Base-by-base conservation (phyloP, 2,329 filamentous ascomycete species). In the Microcyclospora pomicola region DNA sequence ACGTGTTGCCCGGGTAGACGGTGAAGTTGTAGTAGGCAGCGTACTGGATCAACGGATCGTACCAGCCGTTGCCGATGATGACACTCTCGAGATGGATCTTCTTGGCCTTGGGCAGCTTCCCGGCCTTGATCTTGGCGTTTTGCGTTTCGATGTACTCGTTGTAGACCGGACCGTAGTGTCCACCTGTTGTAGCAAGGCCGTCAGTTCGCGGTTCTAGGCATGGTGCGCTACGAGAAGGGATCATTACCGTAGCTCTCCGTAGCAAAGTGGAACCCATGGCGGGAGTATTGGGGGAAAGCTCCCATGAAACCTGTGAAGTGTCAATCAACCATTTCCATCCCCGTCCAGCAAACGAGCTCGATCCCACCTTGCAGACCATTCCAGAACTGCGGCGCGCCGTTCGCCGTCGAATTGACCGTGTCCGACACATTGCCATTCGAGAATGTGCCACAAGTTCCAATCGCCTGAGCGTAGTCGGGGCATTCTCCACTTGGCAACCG, bases 381-480 rank as follows among this genome's bases (percentile, higher is more conserved):
- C 69, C 70, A 77, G 58, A 77, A 72, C 38, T 68, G 68, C 2
- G 69, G 69, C 2, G 73, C 73, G 2, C 71, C 72, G 31, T 54
- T 60, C 9, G 58, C 47, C 0, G 73, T 77, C 6, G 62, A 63
- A 46, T 74, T 73, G 5, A 69, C 67, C 0, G 69, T 73, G 35
- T 71, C 48, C 1, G 62, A 63, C 1, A 73, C 77, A 12, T 65
- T 63, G 9, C 64, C 62, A 48, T 73, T 66, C 1, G 69, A 67
- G 37, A 61, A 73, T 34, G 65, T 59, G 6, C 70, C 72, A 47
- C 73, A 77, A 31, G 27, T 60, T 51, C 35, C 42, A 15, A 41
- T 19, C 7, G 27, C 33, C 9, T 40, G 15, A 10, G 46, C 46
- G n/a, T 46, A 50, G 30, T 47, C 42, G 9, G 44, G 49, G 19